phyloP scores from a whole-genome alignment of 73 alveolate species.

The Effrenium voratum region DNA sequence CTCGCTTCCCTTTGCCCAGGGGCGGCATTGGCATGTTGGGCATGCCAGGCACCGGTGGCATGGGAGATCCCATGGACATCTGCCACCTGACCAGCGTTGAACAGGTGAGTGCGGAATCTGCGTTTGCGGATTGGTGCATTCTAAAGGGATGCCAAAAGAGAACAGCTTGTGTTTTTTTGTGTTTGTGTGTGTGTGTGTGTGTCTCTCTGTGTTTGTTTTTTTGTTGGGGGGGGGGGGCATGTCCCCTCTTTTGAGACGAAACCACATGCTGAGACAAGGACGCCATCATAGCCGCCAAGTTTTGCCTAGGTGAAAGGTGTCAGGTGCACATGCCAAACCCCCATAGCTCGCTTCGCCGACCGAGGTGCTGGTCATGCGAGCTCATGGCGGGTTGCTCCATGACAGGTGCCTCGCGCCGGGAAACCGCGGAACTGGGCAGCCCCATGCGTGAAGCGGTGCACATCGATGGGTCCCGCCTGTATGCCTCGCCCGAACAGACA shows the following conservation, averaged over 20 bases:
- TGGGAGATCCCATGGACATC: constrained; percentile 67
- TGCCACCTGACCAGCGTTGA: background rate
- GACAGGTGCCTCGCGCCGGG: background rate
- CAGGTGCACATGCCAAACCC: too few species aligned
- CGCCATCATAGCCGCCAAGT: constrained; percentile 56
- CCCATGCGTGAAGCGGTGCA: too few species aligned
- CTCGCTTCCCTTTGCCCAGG: background rate
- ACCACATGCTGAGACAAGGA: too few species aligned
- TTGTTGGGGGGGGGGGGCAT: too few species aligned
- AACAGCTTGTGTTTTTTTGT: too few species aligned
- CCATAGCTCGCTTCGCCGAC: too few species aligned
- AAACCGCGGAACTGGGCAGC: too few species aligned
- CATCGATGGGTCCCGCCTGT: too few species aligned
- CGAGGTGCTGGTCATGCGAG: background rate
- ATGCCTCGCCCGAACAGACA: background rate
- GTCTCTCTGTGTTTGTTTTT: too few species aligned
- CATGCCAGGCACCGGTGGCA: constrained; percentile 89
- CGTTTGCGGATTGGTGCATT: background rate
- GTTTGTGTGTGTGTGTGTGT: too few species aligned
- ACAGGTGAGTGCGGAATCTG: background rate
- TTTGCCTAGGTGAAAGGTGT: constrained; percentile 24
- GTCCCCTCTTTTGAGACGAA: too few species aligned
- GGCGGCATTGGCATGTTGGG: constrained; percentile 86
- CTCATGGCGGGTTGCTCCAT: constrained; percentile 29
- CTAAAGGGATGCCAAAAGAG: too few species aligned